These are phyloP conservation scores for Candida patagonica DNA, from an alignment of 805 yeast genomes.

Conservation along the genomic window DNA sequence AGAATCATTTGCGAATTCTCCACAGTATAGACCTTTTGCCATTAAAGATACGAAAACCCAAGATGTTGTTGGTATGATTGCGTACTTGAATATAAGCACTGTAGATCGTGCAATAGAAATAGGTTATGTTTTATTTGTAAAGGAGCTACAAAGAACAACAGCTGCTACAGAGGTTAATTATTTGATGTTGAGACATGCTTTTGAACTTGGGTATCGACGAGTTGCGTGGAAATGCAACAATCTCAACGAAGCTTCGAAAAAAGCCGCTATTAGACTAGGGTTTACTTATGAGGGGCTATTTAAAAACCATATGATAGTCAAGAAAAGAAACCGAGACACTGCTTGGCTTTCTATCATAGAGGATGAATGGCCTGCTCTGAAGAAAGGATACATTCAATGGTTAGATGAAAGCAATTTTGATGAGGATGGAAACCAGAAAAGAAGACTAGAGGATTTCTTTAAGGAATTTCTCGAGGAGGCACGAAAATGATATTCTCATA, in stretches of 20 bases:
- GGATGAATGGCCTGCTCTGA: conserved; percentile 24
- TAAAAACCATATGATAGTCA: conserved; percentile 23
- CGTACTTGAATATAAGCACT: conserved; percentile 24
- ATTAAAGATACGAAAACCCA: conserved; percentile 18
- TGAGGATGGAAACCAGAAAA: conserved; percentile 10
- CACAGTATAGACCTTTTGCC: conserved; percentile 16
- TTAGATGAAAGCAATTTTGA: conserved; percentile 22
- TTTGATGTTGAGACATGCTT: conserved; percentile 24
- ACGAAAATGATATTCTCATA: no score
- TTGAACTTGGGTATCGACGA: conserved; percentile 27
- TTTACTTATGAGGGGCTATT: conserved; percentile 28
- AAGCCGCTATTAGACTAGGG: conserved; percentile 28
- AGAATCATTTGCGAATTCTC: conserved; percentile 1
- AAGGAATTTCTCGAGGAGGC: neutral
- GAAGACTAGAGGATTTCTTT: neutral
- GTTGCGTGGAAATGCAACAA: conserved; percentile 31
- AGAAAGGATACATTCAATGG: conserved; percentile 22
- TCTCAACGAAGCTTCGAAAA: conserved; percentile 24
- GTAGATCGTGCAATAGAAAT: conserved; percentile 24
- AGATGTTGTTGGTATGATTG: conserved; percentile 23
- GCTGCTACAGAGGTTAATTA: conserved; percentile 28
- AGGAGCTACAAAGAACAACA: conserved; percentile 19
- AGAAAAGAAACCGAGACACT: conserved; percentile 27
- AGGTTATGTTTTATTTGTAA: conserved; percentile 24
- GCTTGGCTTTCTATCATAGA: conserved; percentile 27